Conservation (phyloP, 805 yeast genomes). For the Middelhovenomyces tepae region DNA sequence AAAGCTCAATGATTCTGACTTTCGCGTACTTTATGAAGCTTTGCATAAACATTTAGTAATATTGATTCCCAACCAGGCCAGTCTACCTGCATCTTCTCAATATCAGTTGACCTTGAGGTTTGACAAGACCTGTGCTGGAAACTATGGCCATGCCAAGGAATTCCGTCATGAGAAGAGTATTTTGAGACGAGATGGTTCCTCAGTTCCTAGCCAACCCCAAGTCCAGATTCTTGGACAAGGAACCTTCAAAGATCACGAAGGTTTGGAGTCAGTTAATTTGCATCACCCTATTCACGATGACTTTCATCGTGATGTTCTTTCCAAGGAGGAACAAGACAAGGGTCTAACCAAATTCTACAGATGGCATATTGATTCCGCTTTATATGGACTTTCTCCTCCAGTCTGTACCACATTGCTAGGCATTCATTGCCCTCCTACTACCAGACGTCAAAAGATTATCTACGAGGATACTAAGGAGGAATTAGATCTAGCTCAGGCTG, state of each 20-base stretch:
- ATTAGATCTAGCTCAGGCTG: constrained; percentile 67
- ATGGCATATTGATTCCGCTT: constrained; percentile 91
- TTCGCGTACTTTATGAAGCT: constrained; percentile 51
- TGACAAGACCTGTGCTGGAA: constrained; percentile 62
- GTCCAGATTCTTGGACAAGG: constrained; percentile 90
- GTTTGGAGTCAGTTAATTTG: constrained; percentile 45
- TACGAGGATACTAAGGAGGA: constrained; percentile 62
- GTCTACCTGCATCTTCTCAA: constrained; percentile 65
- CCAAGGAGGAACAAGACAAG: constrained; percentile 50
- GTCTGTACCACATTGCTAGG: constrained; percentile 79
- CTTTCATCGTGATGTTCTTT: constrained; percentile 63
- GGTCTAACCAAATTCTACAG: constrained; percentile 76
- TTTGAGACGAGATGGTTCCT: constrained; percentile 68
- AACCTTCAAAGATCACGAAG: constrained; percentile 44
- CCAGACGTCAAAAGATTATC: constrained; percentile 45
- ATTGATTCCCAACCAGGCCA: constrained; percentile 64
- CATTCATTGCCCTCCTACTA: constrained; percentile 63
- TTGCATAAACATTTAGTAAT: constrained; percentile 62
- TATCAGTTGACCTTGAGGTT: constrained; percentile 66
- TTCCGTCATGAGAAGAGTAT: constrained; percentile 59
- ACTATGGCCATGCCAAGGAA: constrained; percentile 81
- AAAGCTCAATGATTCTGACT: constrained; percentile 54
- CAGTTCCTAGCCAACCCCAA: constrained; percentile 78
- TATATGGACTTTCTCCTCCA: constrained; percentile 81
- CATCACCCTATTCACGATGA: constrained; percentile 80